These are phyloP conservation scores for Trametes cinnabarina DNA, from an alignment of 768 basidiomycete species.

Conservation along the genomic window DNA sequence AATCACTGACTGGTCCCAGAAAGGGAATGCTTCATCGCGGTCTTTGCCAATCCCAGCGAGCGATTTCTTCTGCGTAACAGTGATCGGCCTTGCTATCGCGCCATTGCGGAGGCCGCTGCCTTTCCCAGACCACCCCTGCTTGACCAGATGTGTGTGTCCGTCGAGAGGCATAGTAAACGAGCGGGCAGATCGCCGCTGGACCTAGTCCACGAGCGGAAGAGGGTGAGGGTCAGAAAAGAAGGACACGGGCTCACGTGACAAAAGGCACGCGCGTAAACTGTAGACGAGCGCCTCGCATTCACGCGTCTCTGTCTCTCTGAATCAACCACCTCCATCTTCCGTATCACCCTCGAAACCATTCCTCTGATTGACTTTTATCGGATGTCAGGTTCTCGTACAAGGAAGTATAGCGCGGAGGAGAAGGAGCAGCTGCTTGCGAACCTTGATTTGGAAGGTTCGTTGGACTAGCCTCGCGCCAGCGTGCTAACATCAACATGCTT, in stretches of 20 bases:
- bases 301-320: conserved; percentile 8
- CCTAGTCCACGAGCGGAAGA: background rate
- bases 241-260: conserved; percentile 13
- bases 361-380: background rate
- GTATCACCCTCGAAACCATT: background rate
- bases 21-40: conserved; percentile 92
- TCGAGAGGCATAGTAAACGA: conserved; percentile 57
- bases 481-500: conserved; percentile 3
- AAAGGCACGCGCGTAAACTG: conserved; percentile 1
- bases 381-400: conserved; percentile 12
- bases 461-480: background rate
- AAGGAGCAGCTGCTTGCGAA: conserved; percentile 74
- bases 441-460: conserved; percentile 74
- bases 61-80: conserved; percentile 80
- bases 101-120: conserved; percentile 84
- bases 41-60: conserved; percentile 89
- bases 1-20: conserved; percentile 93
- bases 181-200: background rate
- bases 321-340: conserved; percentile 2
- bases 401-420: conserved; percentile 60
- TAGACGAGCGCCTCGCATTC: background rate
- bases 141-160: conserved; percentile 66
- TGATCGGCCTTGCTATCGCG: conserved; percentile 72
- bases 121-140: conserved; percentile 87
- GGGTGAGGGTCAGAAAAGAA: conserved; percentile 5